phyloP scores from a whole-genome alignment of 176 grass and related monocot genomes.

The Themeda triandra region DNA sequence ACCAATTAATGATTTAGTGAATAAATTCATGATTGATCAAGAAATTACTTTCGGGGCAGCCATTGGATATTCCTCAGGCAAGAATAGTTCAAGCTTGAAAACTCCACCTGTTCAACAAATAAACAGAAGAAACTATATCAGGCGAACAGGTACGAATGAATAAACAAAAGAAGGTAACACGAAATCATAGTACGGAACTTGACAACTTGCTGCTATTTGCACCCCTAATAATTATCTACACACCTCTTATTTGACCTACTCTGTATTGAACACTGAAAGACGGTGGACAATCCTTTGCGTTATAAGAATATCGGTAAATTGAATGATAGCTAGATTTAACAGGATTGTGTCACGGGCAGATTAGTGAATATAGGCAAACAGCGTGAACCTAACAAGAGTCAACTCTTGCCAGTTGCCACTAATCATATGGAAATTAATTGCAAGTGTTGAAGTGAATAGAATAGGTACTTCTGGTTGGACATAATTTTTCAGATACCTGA shows the following conservation, averaged over 20 bases:
- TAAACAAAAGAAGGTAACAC: background rate
- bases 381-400: background rate
- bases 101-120: constrained; percentile 59
- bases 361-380: background rate
- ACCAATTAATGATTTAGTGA: background rate
- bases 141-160: background rate
- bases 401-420: background rate
- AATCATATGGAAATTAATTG: background rate
- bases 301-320: background rate
- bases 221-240: background rate
- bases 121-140: constrained; percentile 18
- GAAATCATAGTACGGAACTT: background rate
- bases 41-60: constrained; percentile 80
- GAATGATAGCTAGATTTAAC: background rate
- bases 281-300: background rate
- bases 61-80: constrained; percentile 98
- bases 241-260: background rate
- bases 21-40: background rate
- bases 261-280: background rate
- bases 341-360: background rate
- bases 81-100: constrained; percentile 95
- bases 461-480: background rate
- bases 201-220: background rate
- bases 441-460: background rate
- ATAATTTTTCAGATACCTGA: background rate